phyloP scores from a whole-genome alignment of 2,329 filamentous ascomycete genomes.

The Arthrobotrys musiformis region DNA sequence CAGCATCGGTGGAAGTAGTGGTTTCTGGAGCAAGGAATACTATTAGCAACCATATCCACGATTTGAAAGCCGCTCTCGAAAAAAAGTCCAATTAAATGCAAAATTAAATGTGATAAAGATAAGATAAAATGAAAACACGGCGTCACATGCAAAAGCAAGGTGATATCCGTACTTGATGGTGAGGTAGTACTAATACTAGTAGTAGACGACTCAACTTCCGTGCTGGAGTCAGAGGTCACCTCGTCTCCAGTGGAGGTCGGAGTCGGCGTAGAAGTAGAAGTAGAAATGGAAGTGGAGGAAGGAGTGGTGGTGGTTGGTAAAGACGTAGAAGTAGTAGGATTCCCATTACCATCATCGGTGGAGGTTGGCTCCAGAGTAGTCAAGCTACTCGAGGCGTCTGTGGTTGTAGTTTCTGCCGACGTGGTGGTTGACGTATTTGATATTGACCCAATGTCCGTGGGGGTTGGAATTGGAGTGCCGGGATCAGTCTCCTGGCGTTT shows the following conservation, averaged over 20 bases:
- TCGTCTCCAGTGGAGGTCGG: not conserved
- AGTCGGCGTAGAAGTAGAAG: not conserved
- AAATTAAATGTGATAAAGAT: not conserved
- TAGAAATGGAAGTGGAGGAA: not conserved
- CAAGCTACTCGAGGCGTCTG: not conserved
- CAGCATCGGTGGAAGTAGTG: not conserved
- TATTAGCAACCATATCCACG: not conserved
- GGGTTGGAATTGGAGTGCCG: not conserved
- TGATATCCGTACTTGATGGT: conserved; percentile 25
- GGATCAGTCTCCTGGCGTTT: conserved; percentile 38
- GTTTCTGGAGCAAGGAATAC: not conserved
- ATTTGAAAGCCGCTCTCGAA: not conserved
- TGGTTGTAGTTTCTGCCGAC: conserved; percentile 13
- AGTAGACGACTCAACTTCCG: conserved; percentile 14
- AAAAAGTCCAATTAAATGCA: not conserved
- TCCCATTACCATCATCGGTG: conserved; percentile 33
- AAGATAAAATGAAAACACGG: not conserved
- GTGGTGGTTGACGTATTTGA: conserved; percentile 29
- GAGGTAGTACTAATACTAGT: not conserved
- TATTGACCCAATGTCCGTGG: not conserved
- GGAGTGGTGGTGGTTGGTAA: not conserved
- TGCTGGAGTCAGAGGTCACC: not conserved
- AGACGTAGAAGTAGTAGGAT: conserved; percentile 1
- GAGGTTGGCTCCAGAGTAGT: conserved; percentile 33
- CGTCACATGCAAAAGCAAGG: conserved; percentile 1